These are phyloP conservation scores for Calonectria hongkongensis DNA, from an alignment of 2,329 filamentous ascomycete genomes.

Conservation along the genomic window DNA sequence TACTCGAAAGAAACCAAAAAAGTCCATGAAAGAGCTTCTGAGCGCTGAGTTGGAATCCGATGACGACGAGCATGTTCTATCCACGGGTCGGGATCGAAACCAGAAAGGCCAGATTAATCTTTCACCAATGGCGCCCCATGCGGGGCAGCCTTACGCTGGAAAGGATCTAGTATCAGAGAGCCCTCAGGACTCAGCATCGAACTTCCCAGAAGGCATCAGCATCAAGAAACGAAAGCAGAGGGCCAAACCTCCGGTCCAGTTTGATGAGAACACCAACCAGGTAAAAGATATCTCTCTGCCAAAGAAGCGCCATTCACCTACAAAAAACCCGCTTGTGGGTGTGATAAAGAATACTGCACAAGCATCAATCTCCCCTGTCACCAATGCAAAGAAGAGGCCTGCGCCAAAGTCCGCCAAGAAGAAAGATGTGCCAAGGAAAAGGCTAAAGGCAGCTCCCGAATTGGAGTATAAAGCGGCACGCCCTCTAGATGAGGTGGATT, in stretches of 20 bases:
- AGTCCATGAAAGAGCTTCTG: slow-evolving; percentile 28
- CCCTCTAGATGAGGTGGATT: neutral
- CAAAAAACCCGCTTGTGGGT: slow-evolving; percentile 41
- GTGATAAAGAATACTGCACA: slow-evolving; percentile 43
- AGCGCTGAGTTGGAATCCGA: slow-evolving; percentile 26
- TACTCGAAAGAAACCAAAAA: slow-evolving; percentile 25
- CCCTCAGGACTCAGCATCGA: neutral
- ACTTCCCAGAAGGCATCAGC: slow-evolving; percentile 16
- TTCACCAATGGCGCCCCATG: neutral
- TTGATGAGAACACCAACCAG: slow-evolving; percentile 57
- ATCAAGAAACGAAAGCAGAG: slow-evolving; percentile 57
- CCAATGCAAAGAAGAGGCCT: slow-evolving; percentile 39
- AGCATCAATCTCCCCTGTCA: slow-evolving; percentile 43
- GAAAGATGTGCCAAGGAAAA: slow-evolving; percentile 24
- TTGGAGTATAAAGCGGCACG: neutral
- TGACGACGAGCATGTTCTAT: slow-evolving; percentile 11
- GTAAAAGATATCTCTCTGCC: slow-evolving; percentile 44
- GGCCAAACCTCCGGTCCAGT: slow-evolving; percentile 58
- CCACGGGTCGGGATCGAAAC: neutral
- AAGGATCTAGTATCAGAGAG: neutral
- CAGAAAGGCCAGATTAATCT: neutral
- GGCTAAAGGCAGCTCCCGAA: slow-evolving; percentile 9
- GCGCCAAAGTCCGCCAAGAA: slow-evolving; percentile 17
- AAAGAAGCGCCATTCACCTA: slow-evolving; percentile 17
- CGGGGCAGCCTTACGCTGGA: neutral